A percentile compares a stretch with the other conserved stretches of the same genome.
Evolutionary conservation across 1,139 yeast genomes (phyloP).

Genomic region (Geotrichum reessii): DNA sequence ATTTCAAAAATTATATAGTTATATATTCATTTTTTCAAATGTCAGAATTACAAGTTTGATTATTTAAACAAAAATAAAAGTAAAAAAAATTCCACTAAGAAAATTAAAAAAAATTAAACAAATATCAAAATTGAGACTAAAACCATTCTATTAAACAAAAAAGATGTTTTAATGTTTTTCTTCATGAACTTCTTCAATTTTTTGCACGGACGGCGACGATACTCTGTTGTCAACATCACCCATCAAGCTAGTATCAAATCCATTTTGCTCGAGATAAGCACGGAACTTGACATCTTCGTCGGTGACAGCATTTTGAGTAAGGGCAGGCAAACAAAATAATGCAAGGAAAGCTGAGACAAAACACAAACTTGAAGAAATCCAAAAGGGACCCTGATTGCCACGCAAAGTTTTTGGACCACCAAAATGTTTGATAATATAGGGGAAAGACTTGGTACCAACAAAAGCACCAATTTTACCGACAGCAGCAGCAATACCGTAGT

Average conservation of each 20-base stretch:
- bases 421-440: conserved; percentile 53
- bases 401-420: conserved; percentile 43
- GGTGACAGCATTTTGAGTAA: conserved; percentile 76
- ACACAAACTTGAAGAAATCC: conserved; percentile 72
- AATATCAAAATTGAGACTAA: too few relatives aligned
- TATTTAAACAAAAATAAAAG: too few relatives aligned
- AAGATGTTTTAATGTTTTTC: background rate
- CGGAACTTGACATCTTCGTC: conserved; percentile 70
- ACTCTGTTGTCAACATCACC: conserved; percentile 21
- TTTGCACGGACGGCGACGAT: background rate
- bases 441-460: conserved; percentile 79
- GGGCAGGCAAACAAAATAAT: conserved; percentile 66
- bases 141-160: too few relatives aligned
- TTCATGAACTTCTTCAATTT: background rate
- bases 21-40: too few relatives aligned
- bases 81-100: too few relatives aligned
- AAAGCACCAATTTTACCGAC: conserved; percentile 54
- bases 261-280: conserved; percentile 46
- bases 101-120: too few relatives aligned
- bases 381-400: conserved; percentile 73
- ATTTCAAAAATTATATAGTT: too few relatives aligned
- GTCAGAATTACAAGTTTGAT: too few relatives aligned
- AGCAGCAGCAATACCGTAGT: conserved; percentile 83
- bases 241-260: conserved; percentile 32
- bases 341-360: conserved; percentile 65